These are phyloP conservation scores for Saccharomycopsis selenospora DNA, from an alignment of 805 yeast species.

Conservation along the genomic window DNA sequence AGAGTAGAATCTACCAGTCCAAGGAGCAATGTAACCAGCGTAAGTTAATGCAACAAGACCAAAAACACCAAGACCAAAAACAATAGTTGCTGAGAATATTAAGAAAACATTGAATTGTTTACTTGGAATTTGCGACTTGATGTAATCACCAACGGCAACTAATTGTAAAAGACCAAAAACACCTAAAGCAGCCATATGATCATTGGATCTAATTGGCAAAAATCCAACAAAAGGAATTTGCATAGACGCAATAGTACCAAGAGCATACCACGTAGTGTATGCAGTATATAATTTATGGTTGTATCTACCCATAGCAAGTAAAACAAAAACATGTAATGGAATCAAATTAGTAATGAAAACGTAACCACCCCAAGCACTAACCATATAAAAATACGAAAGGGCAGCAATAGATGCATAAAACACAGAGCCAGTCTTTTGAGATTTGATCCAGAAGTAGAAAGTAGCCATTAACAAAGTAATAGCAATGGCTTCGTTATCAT, in stretches of 20 bases:
- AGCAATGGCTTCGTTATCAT: conserved; percentile 98
- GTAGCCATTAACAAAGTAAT: conserved; percentile 93
- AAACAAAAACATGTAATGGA: conserved; percentile 88
- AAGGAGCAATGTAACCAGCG: conserved; percentile 92
- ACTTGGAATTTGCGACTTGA: conserved; percentile 65
- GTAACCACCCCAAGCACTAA: conserved; percentile 99
- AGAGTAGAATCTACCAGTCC: conserved; percentile 99
- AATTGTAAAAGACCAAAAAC: conserved; percentile 93
- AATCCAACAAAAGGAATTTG: conserved; percentile 99
- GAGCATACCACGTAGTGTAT: conserved; percentile 92
- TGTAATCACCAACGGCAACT: conserved; percentile 77
- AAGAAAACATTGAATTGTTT: conserved; percentile 66
- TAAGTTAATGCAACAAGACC: conserved; percentile 78
- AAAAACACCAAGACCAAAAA: conserved; percentile 55
- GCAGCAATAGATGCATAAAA: conserved; percentile 81
- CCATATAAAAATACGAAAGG: conserved; percentile 93
- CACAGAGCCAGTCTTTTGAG: conserved; percentile 84
- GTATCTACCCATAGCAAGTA: conserved; percentile 92
- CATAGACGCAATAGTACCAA: conserved; percentile 98
- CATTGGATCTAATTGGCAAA: conserved; percentile 92
- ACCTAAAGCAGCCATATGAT: conserved; percentile 97
- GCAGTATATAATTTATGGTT: conserved; percentile 76
- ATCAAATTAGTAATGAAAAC: conserved; percentile 97
- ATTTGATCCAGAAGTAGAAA: conserved; percentile 92
- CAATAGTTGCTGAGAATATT: conserved; percentile 47